These are phyloP conservation scores for Dothidotthia symphoricarpi DNA, from an alignment of 2,329 filamentous ascomycete genomes.

Conservation along the genomic window DNA sequence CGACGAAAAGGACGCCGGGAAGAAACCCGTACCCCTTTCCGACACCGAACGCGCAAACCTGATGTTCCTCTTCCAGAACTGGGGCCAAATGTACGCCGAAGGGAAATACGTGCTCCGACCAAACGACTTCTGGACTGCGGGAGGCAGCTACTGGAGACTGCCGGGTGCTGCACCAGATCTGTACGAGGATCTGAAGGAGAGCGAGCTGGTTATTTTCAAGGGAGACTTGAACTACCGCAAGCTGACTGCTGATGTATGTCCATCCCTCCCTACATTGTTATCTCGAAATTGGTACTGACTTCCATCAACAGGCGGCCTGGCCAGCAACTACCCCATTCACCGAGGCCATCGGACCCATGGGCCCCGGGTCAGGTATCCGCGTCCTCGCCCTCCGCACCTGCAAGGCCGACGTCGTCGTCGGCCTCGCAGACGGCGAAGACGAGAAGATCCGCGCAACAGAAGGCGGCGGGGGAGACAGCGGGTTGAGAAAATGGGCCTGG, in stretches of 20 bases:
- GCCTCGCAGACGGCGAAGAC: slow-evolving; percentile 76
- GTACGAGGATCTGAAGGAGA: slow-evolving; percentile 73
- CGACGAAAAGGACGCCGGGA: slow-evolving; percentile 57
- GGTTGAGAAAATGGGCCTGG: slow-evolving; percentile 85
- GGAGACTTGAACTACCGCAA: slow-evolving; percentile 97
- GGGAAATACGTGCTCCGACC: slow-evolving; percentile 80
- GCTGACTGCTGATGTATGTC: slow-evolving; percentile 77
- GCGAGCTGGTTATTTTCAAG: slow-evolving; percentile 92
- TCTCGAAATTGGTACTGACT: slow-evolving; percentile 7
- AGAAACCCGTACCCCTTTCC: slow-evolving; percentile 61
- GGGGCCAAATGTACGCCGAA: slow-evolving; percentile 76
- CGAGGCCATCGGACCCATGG: slow-evolving; percentile 81
- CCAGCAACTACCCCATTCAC: slow-evolving; percentile 82
- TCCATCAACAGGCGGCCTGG: slow-evolving; percentile 64
- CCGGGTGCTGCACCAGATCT: slow-evolving; percentile 67
- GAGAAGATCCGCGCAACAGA: slow-evolving; percentile 70
- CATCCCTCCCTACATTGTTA: neutral
- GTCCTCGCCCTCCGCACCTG: slow-evolving; percentile 86
- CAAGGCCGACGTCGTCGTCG: slow-evolving; percentile 95
- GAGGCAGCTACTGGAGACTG: slow-evolving; percentile 84
- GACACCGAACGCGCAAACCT: slow-evolving; percentile 67
- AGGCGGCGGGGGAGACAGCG: slow-evolving; percentile 68
- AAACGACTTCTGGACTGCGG: slow-evolving; percentile 88
- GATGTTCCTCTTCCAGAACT: slow-evolving; percentile 75
- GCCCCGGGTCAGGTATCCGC: slow-evolving; percentile 76